These are phyloP conservation scores for Chrysoporthe deuterocubensis DNA, from an alignment of 2,329 filamentous ascomycete species.

Conservation along the genomic window DNA sequence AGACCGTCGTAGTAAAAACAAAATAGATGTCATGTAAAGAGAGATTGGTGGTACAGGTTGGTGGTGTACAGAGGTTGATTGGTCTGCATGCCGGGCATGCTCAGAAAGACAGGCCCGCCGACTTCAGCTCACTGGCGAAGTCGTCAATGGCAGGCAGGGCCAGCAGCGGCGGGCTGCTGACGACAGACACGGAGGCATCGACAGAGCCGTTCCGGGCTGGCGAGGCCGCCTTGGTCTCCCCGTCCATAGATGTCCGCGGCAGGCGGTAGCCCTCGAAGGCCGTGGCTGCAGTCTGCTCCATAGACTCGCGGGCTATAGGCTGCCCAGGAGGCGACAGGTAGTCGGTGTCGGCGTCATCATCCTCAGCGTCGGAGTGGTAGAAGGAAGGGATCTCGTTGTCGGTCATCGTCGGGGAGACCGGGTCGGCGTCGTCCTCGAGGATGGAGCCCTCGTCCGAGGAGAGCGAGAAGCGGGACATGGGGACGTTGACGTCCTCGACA, in stretches of 20 bases:
- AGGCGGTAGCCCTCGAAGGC: constrained; percentile 52
- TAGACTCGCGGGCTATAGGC: constrained; percentile 28
- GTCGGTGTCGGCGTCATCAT: constrained; percentile 47
- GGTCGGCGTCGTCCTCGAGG: constrained; percentile 35
- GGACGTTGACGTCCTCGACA: constrained; percentile 36
- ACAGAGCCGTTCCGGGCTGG: constrained; percentile 18
- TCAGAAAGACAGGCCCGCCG: constrained; percentile 15
- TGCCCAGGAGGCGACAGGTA: constrained; percentile 37
- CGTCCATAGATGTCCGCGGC: constrained; percentile 40
- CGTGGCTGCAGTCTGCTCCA: constrained; percentile 33
- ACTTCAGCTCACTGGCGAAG: constrained; percentile 38
- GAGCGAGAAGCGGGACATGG: constrained; percentile 35
- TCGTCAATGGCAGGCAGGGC: constrained; percentile 45
- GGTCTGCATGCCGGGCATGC: not conserved
- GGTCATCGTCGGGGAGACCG: constrained; percentile 43
- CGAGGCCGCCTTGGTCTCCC: constrained; percentile 32
- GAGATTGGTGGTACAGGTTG: not conserved
- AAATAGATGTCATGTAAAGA: not conserved
- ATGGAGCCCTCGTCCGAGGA: constrained; percentile 37
- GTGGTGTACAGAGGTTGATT: not conserved
- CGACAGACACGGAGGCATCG: constrained; percentile 13
- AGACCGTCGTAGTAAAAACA: not conserved
- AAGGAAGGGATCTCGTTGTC: constrained; percentile 49
- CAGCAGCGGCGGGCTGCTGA: constrained; percentile 35
- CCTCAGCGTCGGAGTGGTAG: constrained; percentile 46